These are phyloP conservation scores for Parathielavia hyrcaniae DNA, from an alignment of 495 filamentous ascomycete genomes.

Conservation along the genomic window DNA sequence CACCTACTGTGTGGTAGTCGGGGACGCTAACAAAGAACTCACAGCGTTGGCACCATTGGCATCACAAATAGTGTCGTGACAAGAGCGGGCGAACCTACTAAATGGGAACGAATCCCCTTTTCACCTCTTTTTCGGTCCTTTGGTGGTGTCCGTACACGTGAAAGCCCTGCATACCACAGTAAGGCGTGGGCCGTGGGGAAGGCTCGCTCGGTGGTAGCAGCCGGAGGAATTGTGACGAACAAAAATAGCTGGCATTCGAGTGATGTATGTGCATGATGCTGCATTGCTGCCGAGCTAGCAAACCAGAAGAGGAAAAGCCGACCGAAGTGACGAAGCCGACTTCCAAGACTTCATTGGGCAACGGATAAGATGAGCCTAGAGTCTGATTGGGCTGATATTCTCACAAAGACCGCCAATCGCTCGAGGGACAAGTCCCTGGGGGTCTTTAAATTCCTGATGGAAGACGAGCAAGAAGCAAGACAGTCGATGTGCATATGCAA, in stretches of 20 bases:
- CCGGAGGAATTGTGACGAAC: background rate
- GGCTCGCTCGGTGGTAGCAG: background rate
- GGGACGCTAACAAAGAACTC: background rate
- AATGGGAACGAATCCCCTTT: background rate
- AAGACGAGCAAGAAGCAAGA: background rate
- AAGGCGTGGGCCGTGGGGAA: background rate
- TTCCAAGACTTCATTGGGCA: background rate
- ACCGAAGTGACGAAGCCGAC: background rate
- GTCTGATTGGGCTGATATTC: background rate
- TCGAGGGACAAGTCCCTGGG: background rate
- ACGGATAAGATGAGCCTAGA: background rate
- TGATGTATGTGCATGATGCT: background rate
- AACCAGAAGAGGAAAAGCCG: background rate
- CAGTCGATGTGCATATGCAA: slow-evolving; percentile 13
- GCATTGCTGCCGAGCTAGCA: background rate
- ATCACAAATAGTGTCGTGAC: slow-evolving; percentile 1
- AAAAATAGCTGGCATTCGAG: background rate
- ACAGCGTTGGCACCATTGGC: background rate
- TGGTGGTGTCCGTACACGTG: too few relatives aligned
- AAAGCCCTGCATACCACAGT: too few relatives aligned
- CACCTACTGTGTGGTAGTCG: too few relatives aligned
- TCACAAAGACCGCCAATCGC: background rate
- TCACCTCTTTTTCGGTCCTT: too few relatives aligned
- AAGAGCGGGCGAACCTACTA: background rate
- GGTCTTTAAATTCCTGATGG: slow-evolving; percentile 3